These are phyloP conservation scores for Dunaliella primolecta DNA, from an alignment of 139 green algal species.

Conservation along the genomic window DNA sequence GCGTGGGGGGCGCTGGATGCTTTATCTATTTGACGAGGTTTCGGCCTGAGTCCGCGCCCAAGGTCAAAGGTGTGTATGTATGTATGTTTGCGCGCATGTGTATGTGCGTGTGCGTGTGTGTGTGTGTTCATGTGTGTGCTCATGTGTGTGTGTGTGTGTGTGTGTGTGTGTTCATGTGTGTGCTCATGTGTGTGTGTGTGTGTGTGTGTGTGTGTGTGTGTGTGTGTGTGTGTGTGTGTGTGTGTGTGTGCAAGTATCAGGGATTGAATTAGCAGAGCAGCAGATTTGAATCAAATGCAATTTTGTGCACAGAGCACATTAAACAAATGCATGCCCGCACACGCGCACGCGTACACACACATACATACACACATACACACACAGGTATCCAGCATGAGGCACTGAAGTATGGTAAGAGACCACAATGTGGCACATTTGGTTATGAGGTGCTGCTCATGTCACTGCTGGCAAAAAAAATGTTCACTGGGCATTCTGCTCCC, in stretches of 20 bases:
- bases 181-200: not conserved
- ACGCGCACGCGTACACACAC: too few species aligned
- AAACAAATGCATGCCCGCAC: too few species aligned
- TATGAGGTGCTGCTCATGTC: not conserved
- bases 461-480: not conserved
- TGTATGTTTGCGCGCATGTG: not conserved
- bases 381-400: too few species aligned
- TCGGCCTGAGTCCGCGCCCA: not conserved
- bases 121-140: not conserved
- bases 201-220: not conserved
- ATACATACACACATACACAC: too few species aligned
- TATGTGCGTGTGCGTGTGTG: not conserved
- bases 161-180: not conserved
- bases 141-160: not conserved
- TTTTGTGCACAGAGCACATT: too few species aligned
- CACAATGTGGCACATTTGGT: not conserved
- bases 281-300: not conserved
- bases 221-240: not conserved
- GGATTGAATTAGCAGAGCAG: too few species aligned
- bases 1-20: not conserved
- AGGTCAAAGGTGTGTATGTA: slow-evolving; percentile 6
- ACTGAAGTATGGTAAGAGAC: not conserved
- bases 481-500: not conserved
- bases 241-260: too few species aligned
- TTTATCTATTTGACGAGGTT: not conserved